These are phyloP conservation scores for Trebouxia sp. DNA, from an alignment of 139 green algal species.

Conservation along the genomic window DNA sequence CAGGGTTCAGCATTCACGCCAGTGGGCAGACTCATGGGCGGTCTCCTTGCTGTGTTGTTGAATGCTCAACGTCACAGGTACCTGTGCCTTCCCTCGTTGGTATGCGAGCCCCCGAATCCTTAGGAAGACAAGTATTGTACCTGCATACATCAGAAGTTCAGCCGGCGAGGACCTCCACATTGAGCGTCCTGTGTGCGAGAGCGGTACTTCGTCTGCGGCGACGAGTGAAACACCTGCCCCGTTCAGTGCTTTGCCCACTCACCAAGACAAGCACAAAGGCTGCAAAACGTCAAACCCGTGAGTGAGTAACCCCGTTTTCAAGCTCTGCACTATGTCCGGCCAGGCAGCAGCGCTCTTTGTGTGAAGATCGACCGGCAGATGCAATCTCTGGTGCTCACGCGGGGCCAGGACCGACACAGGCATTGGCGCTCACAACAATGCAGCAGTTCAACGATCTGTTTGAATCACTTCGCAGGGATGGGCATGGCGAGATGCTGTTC, in stretches of 20 bases:
- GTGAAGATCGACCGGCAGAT: neutral
- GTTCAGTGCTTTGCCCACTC: neutral
- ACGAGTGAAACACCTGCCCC: neutral
- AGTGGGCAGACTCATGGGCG: too few relatives aligned
- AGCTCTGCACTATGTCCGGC: neutral
- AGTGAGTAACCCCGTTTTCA: neutral
- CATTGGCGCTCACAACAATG: too few relatives aligned
- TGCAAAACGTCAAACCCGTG: neutral
- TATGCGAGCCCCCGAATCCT: slow-evolving; percentile 31
- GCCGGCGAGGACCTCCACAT: neutral
- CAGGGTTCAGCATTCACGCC: too few relatives aligned
- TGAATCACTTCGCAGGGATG: too few relatives aligned
- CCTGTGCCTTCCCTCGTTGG: neutral
- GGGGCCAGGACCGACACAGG: neutral
- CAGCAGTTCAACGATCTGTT: too few relatives aligned
- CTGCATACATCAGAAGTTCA: neutral
- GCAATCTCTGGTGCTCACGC: neutral
- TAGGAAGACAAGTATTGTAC: slow-evolving; percentile 39
- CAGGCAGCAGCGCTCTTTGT: neutral
- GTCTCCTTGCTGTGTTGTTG: too few relatives aligned
- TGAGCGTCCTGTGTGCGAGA: too few relatives aligned
- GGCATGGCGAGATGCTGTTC: too few relatives aligned
- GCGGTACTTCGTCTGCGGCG: too few relatives aligned
- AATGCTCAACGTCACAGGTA: too few relatives aligned
- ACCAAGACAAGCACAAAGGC: slow-evolving; percentile 15